Evolutionary conservation across 345 rosid genomes (phyloP).

Genomic region (Brassica nigra): DNA sequence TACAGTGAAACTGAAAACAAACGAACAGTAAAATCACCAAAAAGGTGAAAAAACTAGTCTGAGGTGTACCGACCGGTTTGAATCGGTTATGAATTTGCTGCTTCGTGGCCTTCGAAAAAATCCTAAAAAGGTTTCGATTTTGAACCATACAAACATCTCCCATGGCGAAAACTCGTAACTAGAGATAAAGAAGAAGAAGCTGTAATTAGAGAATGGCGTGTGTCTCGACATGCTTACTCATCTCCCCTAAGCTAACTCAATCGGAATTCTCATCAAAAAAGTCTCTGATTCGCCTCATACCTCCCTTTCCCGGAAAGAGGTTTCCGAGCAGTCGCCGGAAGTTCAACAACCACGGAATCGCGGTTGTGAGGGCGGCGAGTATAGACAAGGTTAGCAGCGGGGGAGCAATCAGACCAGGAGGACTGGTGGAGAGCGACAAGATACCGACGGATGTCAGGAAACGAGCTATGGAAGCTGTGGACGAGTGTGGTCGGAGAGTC

Average conservation of each 20-base stretch:
- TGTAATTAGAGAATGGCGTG: constrained; percentile 51
- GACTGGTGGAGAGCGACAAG: constrained; percentile 78
- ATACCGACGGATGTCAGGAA: constrained; percentile 74
- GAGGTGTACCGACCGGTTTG: constrained; percentile 31
- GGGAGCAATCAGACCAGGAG: constrained; percentile 61
- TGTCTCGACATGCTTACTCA: constrained; percentile 60
- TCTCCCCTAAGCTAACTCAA: constrained; percentile 42
- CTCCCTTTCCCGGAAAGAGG: constrained; percentile 38
- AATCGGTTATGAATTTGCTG: constrained; percentile 13
- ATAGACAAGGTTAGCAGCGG: constrained; percentile 44
- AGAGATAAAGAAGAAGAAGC: constrained; percentile 22
- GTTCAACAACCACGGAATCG: constrained; percentile 33
- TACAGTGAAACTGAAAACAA: background rate
- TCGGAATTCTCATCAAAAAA: constrained; percentile 15
- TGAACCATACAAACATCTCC: constrained; percentile 40
- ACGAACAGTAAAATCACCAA: background rate
- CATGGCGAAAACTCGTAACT: constrained; percentile 34
- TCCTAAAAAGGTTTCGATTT: constrained; percentile 36
- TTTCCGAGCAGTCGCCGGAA: constrained; percentile 29
- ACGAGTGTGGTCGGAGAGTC: constrained; percentile 73
- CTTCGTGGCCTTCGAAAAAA: background rate
- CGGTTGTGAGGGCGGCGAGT: constrained; percentile 51
- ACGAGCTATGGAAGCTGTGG: constrained; percentile 87
- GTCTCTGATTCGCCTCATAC: constrained; percentile 43
- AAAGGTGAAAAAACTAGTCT: background rate